These are phyloP conservation scores for Phoma sp. DNA, from an alignment of 2,329 filamentous ascomycete genomes.

Conservation along the genomic window DNA sequence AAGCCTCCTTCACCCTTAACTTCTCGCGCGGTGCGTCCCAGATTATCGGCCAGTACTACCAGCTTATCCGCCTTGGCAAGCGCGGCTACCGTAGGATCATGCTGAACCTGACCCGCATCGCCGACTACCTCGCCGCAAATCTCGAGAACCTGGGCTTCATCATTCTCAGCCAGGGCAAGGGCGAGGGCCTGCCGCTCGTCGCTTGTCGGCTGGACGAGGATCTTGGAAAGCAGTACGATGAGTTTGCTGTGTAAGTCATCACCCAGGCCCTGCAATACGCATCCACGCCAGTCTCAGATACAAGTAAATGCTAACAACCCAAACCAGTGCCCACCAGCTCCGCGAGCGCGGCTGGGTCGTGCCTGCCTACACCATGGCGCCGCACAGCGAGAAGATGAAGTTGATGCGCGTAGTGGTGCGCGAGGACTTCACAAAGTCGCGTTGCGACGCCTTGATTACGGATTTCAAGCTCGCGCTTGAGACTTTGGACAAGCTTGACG, in stretches of 20 bases:
- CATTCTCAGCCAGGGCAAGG: conserved; percentile 82
- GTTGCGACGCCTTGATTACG: conserved; percentile 77
- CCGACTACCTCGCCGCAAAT: conserved; percentile 81
- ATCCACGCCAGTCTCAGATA: no score
- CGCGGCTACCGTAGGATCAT: conserved; percentile 91
- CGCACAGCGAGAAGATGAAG: conserved; percentile 81
- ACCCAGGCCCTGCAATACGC: not conserved
- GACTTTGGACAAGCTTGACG: conserved; percentile 75
- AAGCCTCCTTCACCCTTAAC: conserved; percentile 95
- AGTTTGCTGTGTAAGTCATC: conserved; percentile 54
- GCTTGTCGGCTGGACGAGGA: conserved; percentile 77
- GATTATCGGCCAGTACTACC: conserved; percentile 97
- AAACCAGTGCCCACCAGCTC: conserved; percentile 72
- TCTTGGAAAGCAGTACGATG: conserved; percentile 60
- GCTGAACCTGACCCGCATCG: conserved; percentile 87
- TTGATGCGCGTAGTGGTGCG: conserved; percentile 91
- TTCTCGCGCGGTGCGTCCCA: conserved; percentile 95
- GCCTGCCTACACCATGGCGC: conserved; percentile 96
- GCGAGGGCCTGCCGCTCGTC: conserved; percentile 83
- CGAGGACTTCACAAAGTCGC: conserved; percentile 84
- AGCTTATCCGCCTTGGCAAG: conserved; percentile 93
- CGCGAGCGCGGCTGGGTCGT: conserved; percentile 91
- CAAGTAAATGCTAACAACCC: not conserved
- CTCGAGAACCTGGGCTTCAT: conserved; percentile 80
- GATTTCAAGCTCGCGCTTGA: conserved; percentile 81